A percentile compares a stretch with the other conserved stretches of the same genome.
phyloP scores from a whole-genome alignment of 75 land plant species.

The Picea glauca region DNA sequence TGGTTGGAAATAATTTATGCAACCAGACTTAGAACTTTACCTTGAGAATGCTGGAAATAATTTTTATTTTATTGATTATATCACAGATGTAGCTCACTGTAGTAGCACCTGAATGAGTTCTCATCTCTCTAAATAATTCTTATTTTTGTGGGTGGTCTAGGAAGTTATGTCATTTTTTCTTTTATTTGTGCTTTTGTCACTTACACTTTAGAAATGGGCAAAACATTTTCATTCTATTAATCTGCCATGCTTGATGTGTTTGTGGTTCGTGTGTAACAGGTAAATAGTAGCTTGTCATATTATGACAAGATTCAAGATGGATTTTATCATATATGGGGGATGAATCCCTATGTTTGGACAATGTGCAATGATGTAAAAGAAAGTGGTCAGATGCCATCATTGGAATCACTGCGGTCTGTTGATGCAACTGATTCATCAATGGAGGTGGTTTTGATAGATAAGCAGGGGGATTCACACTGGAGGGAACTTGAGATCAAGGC shows the following conservation, averaged over 20 bases:
- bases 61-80: background rate
- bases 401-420: slow-evolving; percentile 64
- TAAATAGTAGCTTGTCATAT: slow-evolving; percentile 80
- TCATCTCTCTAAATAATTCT: background rate
- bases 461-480: slow-evolving; percentile 45
- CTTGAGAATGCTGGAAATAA: too few species aligned
- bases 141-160: background rate
- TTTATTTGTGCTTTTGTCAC: background rate
- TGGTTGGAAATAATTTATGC: too few species aligned
- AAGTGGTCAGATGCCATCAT: slow-evolving; percentile 64
- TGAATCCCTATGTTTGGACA: slow-evolving; percentile 85
- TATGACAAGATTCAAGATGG: slow-evolving; percentile 80
- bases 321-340: slow-evolving; percentile 72
- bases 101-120: background rate
- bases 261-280: slow-evolving; percentile 33
- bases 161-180: background rate
- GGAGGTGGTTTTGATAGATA: slow-evolving; percentile 68
- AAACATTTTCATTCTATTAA: slow-evolving; percentile 1
- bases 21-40: too few species aligned
- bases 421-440: slow-evolving; percentile 45
- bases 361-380: slow-evolving; percentile 68
- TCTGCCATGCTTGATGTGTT: background rate
- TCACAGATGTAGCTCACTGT: background rate
- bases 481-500: slow-evolving; percentile 54
- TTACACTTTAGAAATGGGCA: background rate